Base-by-base conservation (phyloP, 257 asterid species). In the Solanum bulbocastanum region DNA sequence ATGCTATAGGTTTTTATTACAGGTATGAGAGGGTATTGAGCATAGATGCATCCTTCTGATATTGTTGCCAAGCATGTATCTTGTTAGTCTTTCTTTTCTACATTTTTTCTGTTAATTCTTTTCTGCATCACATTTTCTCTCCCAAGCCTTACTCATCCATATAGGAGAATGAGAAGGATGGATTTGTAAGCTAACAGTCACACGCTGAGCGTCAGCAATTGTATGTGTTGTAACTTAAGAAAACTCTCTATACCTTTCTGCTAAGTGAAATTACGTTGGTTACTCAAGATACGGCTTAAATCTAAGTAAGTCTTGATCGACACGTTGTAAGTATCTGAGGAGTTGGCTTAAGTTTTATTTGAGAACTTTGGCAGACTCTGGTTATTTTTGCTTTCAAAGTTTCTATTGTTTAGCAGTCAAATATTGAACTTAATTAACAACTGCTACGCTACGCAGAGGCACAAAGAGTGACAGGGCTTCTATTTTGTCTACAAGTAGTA, bases 21-120 rank as follows among this genome's bases (percentile, higher is more conserved):
- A 88, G 84, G 88, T 74, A 84, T 40, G 83, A 66, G 90, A 89
- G 91, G 49, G 86, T 74, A 84, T 90, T 83, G 91, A 90, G 86
- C 73, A 88, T 91, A 90, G 90, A 25, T 11, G 92, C 94, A 89
- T 91, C 92, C 92, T 72, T 87, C 91, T 88, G 88, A 74, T 22
- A 10, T 56, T 36, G 87, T 86, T 68, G 79, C 35, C 69, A 82
- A 82, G 86, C 86, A 46, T 82, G 86, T 82, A 82, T 82, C 36
- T 49, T 82, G 86, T 18, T 49, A 82, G 69, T 30, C 52, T 82
- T 83, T 86, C 36, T 86, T 86, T 69, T 73, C 68, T 90, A 44
- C 49, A 71, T 56, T 89, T 66, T 78, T 68, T 87, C 5, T 66
- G 22, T 30, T 52, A 15, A 18, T 82, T 83, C 83, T 71, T 71